phyloP scores from a whole-genome alignment of 106 monocot species.

The Allium sativum region DNA sequence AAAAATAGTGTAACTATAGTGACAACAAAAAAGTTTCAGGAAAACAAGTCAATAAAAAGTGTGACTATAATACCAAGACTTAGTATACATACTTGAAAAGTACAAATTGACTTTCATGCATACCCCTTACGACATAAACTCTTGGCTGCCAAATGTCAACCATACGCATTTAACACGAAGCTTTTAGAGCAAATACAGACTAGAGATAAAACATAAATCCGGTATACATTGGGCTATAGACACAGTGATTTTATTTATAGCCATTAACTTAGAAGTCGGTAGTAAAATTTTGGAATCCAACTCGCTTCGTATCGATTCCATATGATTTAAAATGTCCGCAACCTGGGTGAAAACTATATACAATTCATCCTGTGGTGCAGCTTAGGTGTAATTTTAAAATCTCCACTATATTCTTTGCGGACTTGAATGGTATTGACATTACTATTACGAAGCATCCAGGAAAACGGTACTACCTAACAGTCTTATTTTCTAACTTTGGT shows the following conservation, averaged over 20 bases:
- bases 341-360: too few relatives aligned
- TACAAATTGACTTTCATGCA: conserved; percentile 97
- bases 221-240: too few relatives aligned
- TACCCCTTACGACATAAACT: conserved; percentile 92
- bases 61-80: background rate
- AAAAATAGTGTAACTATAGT: conserved; percentile 83
- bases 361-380: too few relatives aligned
- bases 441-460: background rate
- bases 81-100: conserved; percentile 73
- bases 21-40: conserved; percentile 6
- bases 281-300: background rate
- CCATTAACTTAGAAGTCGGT: background rate
- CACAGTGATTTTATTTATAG: background rate
- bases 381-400: background rate
- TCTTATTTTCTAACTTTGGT: too few relatives aligned
- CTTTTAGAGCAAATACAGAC: background rate
- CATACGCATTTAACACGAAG: background rate
- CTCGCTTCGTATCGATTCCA: too few relatives aligned
- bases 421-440: too few relatives aligned
- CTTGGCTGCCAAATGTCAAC: conserved; percentile 49
- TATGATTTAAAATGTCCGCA: too few relatives aligned
- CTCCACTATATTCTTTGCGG: too few relatives aligned
- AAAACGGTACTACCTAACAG: background rate
- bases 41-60: background rate
- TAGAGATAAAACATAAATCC: background rate